Evolutionary conservation across 805 yeast genomes (phyloP), one percentile per base, ranked within the genome.

Genomic region (Wickerhamiella slavikovae): DNA sequence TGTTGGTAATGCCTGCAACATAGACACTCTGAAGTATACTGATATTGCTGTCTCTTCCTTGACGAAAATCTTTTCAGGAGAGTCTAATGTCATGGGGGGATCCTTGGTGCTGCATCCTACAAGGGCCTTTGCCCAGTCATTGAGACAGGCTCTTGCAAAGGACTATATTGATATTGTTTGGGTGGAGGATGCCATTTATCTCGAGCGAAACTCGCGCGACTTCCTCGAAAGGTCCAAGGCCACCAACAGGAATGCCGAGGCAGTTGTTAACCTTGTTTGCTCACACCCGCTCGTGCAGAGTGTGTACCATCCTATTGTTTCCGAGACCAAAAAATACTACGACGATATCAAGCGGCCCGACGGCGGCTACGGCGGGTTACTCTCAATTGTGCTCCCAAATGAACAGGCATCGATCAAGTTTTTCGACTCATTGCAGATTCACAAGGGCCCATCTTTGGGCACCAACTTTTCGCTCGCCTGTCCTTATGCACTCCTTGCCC

Each of bases 1-100:
- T 1, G 76, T 83, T 15, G 95, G 95, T 11, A 89, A 89, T 43
- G 73, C 80, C 45, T 61, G 76, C 36, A 89, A 89, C 51, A 64
- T 82, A 29, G 76, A 79, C 40, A 76, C 76, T 4, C 57, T 80
- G 33, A 75, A 79, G 14, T 75, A 67, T 47, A 72, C 79, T n/a
- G 99, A 89, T 50, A 64, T 83, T 29, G 75, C 78, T 11, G 89
- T 73, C 20, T 67, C 85, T 19, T 79, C 94, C 6, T 59, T 89
- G 36, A 83, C 95, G 8, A 89, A 89, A 49, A 76, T 83, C 12
- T 89, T 89, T 48, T 71, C 85, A 22, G 95, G 96, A 15, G 94
- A 80, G 48, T 74, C 93, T 19, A 82, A 85, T 45, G 95, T 85
- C 29, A 77, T 85, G 85, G 94, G 82, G 1, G 98, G 98, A 3